phyloP scores from a whole-genome alignment of 2,329 filamentous ascomycete species.

The Penicillium corylophilum region DNA sequence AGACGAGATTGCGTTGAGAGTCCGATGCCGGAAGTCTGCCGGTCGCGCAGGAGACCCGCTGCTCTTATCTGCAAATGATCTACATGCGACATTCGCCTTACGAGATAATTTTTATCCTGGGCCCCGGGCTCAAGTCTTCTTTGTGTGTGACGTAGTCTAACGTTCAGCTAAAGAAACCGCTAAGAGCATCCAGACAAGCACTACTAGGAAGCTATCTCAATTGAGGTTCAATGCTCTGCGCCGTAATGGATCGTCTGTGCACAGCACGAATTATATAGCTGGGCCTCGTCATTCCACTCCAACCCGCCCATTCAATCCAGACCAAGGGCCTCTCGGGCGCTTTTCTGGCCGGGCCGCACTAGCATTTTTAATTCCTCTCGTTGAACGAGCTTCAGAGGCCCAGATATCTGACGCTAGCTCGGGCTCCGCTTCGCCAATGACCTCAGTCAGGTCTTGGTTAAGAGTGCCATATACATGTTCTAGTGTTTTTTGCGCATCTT shows the following conservation, averaged over 20 bases:
- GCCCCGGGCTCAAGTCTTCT: not conserved
- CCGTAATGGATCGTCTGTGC: not conserved
- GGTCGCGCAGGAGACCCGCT: not conserved
- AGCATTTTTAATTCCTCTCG: constrained; percentile 16
- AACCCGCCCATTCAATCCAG: constrained; percentile 36
- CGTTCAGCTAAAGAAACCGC: not conserved
- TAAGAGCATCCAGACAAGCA: not conserved
- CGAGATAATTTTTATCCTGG: not conserved
- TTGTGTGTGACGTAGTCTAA: not conserved
- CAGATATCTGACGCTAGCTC: constrained; percentile 30
- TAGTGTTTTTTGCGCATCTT: constrained; percentile 31
- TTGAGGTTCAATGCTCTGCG: not conserved
- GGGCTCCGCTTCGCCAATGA: constrained; percentile 14
- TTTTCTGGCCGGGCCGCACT: constrained; percentile 23
- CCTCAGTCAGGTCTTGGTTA: constrained; percentile 34
- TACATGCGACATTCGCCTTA: not conserved
- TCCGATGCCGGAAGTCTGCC: not conserved
- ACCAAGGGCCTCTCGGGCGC: constrained; percentile 37
- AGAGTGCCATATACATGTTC: constrained; percentile 34
- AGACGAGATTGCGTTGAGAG: not conserved
- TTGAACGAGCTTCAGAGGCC: constrained; percentile 30
- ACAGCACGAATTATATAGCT: not conserved
- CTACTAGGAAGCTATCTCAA: not conserved
- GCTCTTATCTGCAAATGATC: not conserved
- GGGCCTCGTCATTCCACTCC: constrained; percentile 21